A percentile compares a stretch with the other conserved stretches of the same genome.
Evolutionary conservation across 2,329 filamentous ascomycete genomes (phyloP).

Genomic region (Cadophora gregata): DNA sequence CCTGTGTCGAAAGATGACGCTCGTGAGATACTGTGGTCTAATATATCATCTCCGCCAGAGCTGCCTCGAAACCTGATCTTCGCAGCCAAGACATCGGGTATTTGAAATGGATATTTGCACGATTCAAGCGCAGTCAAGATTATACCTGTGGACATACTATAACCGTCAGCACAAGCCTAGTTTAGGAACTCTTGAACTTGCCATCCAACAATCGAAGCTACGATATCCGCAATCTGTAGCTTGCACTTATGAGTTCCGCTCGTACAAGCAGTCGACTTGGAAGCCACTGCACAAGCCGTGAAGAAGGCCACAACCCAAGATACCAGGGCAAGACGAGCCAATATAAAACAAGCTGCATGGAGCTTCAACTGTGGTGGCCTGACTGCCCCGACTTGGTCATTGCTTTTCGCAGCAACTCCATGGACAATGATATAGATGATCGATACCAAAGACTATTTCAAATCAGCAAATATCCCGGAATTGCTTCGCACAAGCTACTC

Average conservation of each 20-base stretch:
- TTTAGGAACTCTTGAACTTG: constrained; percentile 22
- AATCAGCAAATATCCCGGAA: not conserved
- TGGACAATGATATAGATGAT: constrained; percentile 37
- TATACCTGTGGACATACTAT: constrained; percentile 34
- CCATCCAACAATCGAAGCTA: constrained; percentile 34
- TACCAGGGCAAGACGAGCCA: constrained; percentile 34
- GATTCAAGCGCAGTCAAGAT: constrained; percentile 39
- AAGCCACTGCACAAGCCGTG: constrained; percentile 30
- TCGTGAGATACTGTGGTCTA: constrained; percentile 33
- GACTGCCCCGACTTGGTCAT: constrained; percentile 32
- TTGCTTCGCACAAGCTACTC: constrained; percentile 11
- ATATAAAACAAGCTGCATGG: constrained; percentile 38
- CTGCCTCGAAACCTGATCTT: constrained; percentile 32
- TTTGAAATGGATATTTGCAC: constrained; percentile 38
- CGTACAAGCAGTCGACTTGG: constrained; percentile 29
- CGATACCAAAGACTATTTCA: constrained; percentile 33
- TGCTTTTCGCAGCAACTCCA: constrained; percentile 28
- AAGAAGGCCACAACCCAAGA: constrained; percentile 37
- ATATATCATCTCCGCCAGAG: constrained; percentile 31
- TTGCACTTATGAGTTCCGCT: constrained; percentile 25
- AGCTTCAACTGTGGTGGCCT: constrained; percentile 33
- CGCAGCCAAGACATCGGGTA: constrained; percentile 20
- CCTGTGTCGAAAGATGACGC: constrained; percentile 23
- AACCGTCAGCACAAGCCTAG: not conserved
- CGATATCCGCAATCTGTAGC: constrained; percentile 31